phyloP scores from a whole-genome alignment of 2,329 filamentous ascomycete species.

The Pleurostoma richardsiae region DNA sequence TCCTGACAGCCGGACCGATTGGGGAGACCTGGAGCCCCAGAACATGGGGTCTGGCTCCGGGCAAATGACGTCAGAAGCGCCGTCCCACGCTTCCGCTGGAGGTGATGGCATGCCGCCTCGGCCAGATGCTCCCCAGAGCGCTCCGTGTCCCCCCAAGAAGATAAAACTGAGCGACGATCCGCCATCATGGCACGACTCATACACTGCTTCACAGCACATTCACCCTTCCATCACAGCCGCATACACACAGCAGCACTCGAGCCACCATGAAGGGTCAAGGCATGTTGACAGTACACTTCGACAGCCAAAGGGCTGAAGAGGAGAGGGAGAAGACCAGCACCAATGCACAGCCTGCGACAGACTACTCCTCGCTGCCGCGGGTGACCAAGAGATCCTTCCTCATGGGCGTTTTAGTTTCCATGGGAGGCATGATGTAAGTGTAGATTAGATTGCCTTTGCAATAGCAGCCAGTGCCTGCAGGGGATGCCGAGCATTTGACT shows the following conservation, averaged over 20 bases:
- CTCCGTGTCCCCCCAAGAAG: not conserved
- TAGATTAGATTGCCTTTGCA: not conserved
- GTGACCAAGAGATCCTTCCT: constrained; percentile 28
- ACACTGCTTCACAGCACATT: not conserved
- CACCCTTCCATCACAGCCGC: not conserved
- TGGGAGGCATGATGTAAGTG: constrained; percentile 38
- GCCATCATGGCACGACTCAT: not conserved
- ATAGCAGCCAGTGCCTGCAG: not conserved
- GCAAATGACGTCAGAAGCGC: not conserved
- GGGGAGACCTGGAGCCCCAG: not conserved
- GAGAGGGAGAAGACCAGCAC: not conserved
- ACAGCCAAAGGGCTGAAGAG: not conserved
- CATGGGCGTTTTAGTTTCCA: constrained; percentile 35
- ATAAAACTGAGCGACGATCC: not conserved
- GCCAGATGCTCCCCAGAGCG: not conserved
- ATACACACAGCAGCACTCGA: not conserved
- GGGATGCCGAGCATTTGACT: constrained; percentile 4
- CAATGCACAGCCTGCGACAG: constrained; percentile 9
- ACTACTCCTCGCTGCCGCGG: constrained; percentile 38
- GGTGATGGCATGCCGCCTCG: not conserved
- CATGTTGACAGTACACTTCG: not conserved
- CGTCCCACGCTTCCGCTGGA: not conserved
- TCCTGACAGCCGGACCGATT: not conserved
- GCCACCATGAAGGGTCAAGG: not conserved
- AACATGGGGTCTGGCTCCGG: not conserved